Evolutionary conservation across 164 flowering plant genomes (phyloP).

Genomic region (grape (Vitis vinifera)): DNA sequence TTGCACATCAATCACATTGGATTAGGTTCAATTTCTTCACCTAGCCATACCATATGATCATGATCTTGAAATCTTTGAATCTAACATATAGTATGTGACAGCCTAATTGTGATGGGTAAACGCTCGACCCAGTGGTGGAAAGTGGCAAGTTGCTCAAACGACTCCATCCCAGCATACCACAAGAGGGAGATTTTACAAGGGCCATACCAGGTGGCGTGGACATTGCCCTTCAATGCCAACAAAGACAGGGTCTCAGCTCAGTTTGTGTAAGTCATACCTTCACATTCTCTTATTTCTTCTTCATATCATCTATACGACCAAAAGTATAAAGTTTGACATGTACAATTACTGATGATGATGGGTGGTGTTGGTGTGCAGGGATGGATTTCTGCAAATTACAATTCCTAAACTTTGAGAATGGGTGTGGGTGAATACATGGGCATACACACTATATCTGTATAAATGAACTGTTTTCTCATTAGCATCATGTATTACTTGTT

Average conservation of each 20-base stretch:
- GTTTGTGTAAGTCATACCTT: conserved; percentile 60
- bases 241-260: conserved; percentile 71
- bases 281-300: background rate
- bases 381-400: conserved; percentile 51
- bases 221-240: conserved; percentile 61
- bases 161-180: conserved; percentile 37
- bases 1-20: too few species aligned
- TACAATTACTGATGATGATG: background rate
- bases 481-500: too few species aligned
- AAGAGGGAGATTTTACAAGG: conserved; percentile 62
- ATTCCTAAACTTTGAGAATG: conserved; percentile 50
- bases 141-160: conserved; percentile 24
- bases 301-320: background rate
- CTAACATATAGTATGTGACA: conserved; percentile 18
- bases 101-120: conserved; percentile 60
- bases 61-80: background rate
- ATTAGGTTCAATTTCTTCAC: too few species aligned
- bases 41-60: background rate
- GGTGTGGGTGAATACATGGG: too few species aligned
- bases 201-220: conserved; percentile 68
- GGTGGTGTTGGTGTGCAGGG: conserved; percentile 41
- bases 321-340: too few species aligned
- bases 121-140: conserved; percentile 43
- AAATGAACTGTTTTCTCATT: too few species aligned
- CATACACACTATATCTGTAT: too few species aligned